A percentile compares a stretch with the other conserved stretches of the same genome.
These are phyloP conservation scores for Trichoderma sp. DNA, from an alignment of 2,329 filamentous ascomycete species.

Conservation along the genomic window DNA sequence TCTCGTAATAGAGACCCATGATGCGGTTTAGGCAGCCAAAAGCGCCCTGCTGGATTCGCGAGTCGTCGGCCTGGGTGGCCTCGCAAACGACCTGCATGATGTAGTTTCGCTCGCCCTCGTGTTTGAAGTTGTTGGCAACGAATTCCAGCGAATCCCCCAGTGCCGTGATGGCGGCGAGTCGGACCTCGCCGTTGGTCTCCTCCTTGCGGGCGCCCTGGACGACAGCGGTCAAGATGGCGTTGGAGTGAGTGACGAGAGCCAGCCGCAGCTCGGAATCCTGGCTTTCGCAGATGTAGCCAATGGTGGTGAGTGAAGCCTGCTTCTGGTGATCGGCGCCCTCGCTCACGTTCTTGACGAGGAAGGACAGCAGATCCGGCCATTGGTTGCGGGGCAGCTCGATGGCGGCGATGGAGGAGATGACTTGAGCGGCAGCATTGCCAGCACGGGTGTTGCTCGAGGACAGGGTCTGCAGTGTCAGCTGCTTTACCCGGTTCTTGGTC, in stretches of 20 bases:
- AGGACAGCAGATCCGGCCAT: conserved; percentile 88
- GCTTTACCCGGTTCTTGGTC: conserved; percentile 85
- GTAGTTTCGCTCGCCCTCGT: conserved; percentile 98
- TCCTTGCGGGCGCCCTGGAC: conserved; percentile 97
- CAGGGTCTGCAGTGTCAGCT: conserved; percentile 83
- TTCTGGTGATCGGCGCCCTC: conserved; percentile 84
- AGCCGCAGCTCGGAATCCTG: conserved; percentile 83
- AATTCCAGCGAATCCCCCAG: conserved; percentile 97
- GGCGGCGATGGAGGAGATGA: conserved; percentile 89
- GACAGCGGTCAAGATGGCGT: conserved; percentile 95
- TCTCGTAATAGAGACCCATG: conserved; percentile 98
- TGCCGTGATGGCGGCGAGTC: conserved; percentile 86
- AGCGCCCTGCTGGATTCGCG: conserved; percentile 87
- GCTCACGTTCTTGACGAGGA: conserved; percentile 88
- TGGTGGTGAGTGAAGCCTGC: conserved; percentile 90
- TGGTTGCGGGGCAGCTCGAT: conserved; percentile 92
- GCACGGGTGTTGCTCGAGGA: conserved; percentile 75
- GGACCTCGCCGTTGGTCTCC: conserved; percentile 86
- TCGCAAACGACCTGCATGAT: conserved; percentile 99
- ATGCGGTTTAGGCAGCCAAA: conserved; percentile 98
- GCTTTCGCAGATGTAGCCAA: conserved; percentile 97
- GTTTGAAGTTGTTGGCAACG: conserved; percentile 96
- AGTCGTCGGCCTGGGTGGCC: conserved; percentile 90
- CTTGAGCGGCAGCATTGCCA: conserved; percentile 86
- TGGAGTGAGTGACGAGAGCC: conserved; percentile 81